Percentiles rank a stretch among this genome's conserved stretches.
Evolutionary conservation across 345 rosid genomes (phyloP).

Genomic region (Balakata baccata): DNA sequence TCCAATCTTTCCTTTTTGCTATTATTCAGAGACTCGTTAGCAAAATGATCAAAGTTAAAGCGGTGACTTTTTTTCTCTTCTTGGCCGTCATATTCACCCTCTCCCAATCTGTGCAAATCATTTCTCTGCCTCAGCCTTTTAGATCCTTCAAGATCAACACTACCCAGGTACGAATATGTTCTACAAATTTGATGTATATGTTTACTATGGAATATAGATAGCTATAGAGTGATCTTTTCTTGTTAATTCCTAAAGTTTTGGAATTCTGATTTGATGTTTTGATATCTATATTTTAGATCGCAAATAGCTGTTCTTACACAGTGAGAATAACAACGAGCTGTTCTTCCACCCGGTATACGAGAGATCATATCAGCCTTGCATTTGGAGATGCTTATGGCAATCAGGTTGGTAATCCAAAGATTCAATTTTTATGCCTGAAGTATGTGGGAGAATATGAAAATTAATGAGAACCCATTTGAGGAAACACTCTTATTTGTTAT

Average conservation of each 20-base stretch:
- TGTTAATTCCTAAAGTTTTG: slow-evolving; percentile 31
- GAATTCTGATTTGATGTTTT: neutral
- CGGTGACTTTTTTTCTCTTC: no score
- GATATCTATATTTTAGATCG: neutral
- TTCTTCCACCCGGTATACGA: slow-evolving; percentile 21
- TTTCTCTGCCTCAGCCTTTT: no score
- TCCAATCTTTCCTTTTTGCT: no score
- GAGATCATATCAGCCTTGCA: slow-evolving; percentile 25
- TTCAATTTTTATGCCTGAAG: neutral
- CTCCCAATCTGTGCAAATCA: no score
- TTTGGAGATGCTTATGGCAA: slow-evolving; percentile 32
- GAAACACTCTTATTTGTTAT: neutral
- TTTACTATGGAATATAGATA: no score
- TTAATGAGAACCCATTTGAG: neutral
- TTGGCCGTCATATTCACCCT: no score
- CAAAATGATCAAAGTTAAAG: no score
- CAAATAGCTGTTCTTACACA: slow-evolving; percentile 18
- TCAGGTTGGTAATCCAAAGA: slow-evolving; percentile 9
- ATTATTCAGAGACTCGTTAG: no score
- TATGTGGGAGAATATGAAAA: neutral
- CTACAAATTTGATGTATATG: no score
- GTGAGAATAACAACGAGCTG: slow-evolving; percentile 20
- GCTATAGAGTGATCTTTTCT: neutral
- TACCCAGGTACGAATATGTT: no score
- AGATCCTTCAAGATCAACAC: no score